Evolutionary conservation across 371 early-diverging fungal species (phyloP), one percentile per base, ranked within the genome.

Genomic region (Lichtheimia ramosa): DNA sequence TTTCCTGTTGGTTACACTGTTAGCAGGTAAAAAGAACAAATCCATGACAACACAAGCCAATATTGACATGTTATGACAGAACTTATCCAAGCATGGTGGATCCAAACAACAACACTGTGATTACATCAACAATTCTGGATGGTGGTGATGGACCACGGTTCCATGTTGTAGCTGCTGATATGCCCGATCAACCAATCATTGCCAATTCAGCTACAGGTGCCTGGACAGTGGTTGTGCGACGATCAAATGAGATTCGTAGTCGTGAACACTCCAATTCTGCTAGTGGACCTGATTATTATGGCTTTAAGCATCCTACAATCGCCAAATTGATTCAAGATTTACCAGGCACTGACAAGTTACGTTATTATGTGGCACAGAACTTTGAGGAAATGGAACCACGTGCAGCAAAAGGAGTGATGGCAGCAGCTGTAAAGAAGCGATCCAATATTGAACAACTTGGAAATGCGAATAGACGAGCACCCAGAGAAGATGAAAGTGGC

Each of bases 281-380:
- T 0, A 89, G 89, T 8, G 96, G 96, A 1, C 95, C 96, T 2
- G 96, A 96, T 61, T 94, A 90, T 61, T 95, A 89, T 74, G 96
- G 96, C 0, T 89, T 95, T 58, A 85, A 94, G 39, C 90, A 93
- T 49, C 92, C 94, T 2, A 92, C 92, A 8, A 90, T 96, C 56
- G 86, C 89, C n/a, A 92, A 89, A 65, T 77, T 93, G 82, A 91
- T 96, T 28, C 96, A 96, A 68, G 94, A 92, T 58, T 71, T 96
- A 51, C 93, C 92, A 0, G 84, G 87, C 20, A 86, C 90, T 0
- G 73, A 83, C 4, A 66, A 81, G 57, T 91, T 94, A 59, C 71
- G 81, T 39, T 73, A 88, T 49, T 96, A 93, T 63, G 77, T 85
- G 2, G 76, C 78, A 75, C 93, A 91, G 21, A 71, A 73, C 24